Percentiles rank a stretch among this genome's conserved stretches.
phyloP scores from a whole-genome alignment of 2,329 filamentous ascomycete species.

The Ceratocystis destructans region DNA sequence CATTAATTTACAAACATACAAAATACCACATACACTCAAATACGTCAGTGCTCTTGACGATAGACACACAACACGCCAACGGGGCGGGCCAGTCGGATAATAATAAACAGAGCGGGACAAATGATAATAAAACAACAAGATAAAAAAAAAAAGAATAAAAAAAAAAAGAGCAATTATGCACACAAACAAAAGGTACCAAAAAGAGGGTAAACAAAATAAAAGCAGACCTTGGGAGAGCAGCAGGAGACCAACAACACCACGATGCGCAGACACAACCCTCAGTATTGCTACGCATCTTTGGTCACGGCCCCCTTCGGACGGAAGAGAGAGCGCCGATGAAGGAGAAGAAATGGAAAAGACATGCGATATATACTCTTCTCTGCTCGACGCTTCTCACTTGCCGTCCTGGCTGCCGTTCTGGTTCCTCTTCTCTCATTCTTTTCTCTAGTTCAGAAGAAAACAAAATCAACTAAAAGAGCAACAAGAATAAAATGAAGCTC shows the following conservation, averaged over 20 bases:
- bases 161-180: background rate
- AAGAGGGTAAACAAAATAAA: background rate
- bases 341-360: background rate
- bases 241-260: too few species aligned
- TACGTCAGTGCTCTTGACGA: background rate
- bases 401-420: background rate
- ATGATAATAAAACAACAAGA: conserved; percentile 1
- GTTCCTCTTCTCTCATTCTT: background rate
- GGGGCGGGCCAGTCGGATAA: background rate
- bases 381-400: too few species aligned
- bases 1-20: background rate
- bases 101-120: background rate
- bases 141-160: background rate
- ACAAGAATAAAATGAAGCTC: conserved; percentile 2
- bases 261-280: background rate
- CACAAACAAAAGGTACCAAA: background rate
- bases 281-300: background rate
- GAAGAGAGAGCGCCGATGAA: too few species aligned
- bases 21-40: background rate
- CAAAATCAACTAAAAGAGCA: conserved; percentile 9
- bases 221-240: background rate
- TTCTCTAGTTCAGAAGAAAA: conserved; percentile 16
- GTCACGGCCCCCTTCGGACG: background rate
- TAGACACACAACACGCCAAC: background rate
- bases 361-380: background rate